Evolutionary conservation across 129 eudicot genomes (phyloP).

Genomic region (Deinandra increscens): DNA sequence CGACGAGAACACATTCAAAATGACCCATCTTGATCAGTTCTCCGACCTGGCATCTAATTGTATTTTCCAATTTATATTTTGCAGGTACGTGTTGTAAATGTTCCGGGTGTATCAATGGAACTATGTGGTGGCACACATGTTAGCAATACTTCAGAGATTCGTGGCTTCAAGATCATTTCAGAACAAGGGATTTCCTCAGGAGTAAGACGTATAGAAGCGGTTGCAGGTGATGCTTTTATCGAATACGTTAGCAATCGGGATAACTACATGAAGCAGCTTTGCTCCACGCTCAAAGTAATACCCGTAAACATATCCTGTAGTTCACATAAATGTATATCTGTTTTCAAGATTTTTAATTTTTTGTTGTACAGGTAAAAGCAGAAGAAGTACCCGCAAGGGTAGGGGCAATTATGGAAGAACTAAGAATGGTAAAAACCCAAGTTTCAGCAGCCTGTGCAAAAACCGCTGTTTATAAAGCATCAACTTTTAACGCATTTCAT

Average conservation of each 20-base stretch:
- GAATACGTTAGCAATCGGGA: slow-evolving; percentile 81
- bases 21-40: neutral
- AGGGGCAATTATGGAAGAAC: slow-evolving; percentile 67
- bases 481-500: slow-evolving; percentile 47
- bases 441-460: slow-evolving; percentile 75
- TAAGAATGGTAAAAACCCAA: slow-evolving; percentile 65
- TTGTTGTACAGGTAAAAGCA: slow-evolving; percentile 67
- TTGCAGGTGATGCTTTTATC: slow-evolving; percentile 96
- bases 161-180: slow-evolving; percentile 89
- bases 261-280: slow-evolving; percentile 85
- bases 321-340: neutral
- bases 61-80: neutral
- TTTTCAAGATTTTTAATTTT: neutral
- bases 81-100: slow-evolving; percentile 97
- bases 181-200: slow-evolving; percentile 98
- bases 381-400: slow-evolving; percentile 88
- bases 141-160: slow-evolving; percentile 78
- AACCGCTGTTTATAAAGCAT: slow-evolving; percentile 84
- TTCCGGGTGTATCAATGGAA: slow-evolving; percentile 98
- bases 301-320: neutral
- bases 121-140: slow-evolving; percentile 99
- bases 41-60: neutral
- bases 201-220: slow-evolving; percentile 95
- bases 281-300: slow-evolving; percentile 91
- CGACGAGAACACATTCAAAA: neutral